Percentiles rank a stretch among this genome's conserved stretches.
These are phyloP conservation scores for Xylaria sp. DNA, from an alignment of 2,329 filamentous ascomycete species.

Conservation along the genomic window DNA sequence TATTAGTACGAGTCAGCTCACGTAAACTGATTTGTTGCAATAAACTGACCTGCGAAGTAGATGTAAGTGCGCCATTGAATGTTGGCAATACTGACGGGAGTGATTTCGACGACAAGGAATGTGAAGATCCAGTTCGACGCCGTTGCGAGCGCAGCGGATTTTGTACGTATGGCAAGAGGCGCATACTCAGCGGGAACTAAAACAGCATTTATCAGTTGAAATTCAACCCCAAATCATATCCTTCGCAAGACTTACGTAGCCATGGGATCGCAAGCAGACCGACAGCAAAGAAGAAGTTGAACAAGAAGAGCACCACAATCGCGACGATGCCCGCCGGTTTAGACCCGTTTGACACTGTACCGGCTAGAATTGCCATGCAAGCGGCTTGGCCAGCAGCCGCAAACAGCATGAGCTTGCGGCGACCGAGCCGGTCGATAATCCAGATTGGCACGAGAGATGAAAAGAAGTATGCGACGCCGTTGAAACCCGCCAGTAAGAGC, in stretches of 20 bases:
- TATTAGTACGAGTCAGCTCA: conserved; percentile 55
- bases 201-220: conserved; percentile 17
- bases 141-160: conserved; percentile 42
- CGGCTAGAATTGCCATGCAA: conserved; percentile 68
- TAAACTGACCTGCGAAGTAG: neutral
- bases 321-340: conserved; percentile 2
- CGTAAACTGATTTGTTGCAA: too few relatives aligned
- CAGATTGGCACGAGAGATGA: conserved; percentile 64
- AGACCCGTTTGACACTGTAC: conserved; percentile 29
- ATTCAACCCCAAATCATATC: neutral
- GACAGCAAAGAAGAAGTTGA: conserved; percentile 40
- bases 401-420: conserved; percentile 73
- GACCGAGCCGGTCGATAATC: conserved; percentile 68
- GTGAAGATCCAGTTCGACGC: conserved; percentile 45
- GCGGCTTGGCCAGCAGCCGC: conserved; percentile 66
- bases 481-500: conserved; percentile 4
- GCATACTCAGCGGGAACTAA: conserved; percentile 42
- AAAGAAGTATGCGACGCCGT: conserved; percentile 48
- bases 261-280: conserved; percentile 33
- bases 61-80: conserved; percentile 35
- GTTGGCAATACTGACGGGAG: conserved; percentile 45
- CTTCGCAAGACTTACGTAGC: conserved; percentile 29
- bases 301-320: conserved; percentile 38
- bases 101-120: conserved; percentile 44
- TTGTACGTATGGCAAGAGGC: conserved; percentile 44